phyloP scores from a whole-genome alignment of 495 filamentous ascomycete genomes.

The Podospora pseudoanserina region DNA sequence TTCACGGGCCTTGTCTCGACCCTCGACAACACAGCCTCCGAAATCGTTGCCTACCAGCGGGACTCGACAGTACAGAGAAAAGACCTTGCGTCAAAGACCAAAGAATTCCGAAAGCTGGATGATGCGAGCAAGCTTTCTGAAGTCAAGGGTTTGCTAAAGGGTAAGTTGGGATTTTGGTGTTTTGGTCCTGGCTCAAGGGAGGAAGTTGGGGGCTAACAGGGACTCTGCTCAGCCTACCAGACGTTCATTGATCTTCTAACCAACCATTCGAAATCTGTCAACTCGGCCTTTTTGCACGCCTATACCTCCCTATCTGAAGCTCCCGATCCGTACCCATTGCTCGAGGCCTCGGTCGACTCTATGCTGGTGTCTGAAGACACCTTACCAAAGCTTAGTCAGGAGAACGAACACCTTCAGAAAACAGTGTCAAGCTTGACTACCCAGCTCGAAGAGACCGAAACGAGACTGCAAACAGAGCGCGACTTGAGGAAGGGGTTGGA shows the following conservation, averaged over 20 bases:
- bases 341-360: conserved; percentile 94
- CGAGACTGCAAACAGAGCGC: conserved; percentile 68
- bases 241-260: conserved; percentile 94
- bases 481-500: conserved; percentile 69
- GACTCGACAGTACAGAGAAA: conserved; percentile 92
- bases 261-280: conserved; percentile 87
- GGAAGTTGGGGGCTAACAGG: conserved; percentile 11
- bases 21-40: conserved; percentile 85
- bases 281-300: conserved; percentile 83
- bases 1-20: conserved; percentile 79
- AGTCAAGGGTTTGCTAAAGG: conserved; percentile 84
- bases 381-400: conserved; percentile 76
- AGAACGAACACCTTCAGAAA: conserved; percentile 81
- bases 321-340: conserved; percentile 91
- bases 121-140: conserved; percentile 84
- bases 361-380: conserved; percentile 87
- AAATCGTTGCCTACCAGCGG: conserved; percentile 86
- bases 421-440: conserved; percentile 76
- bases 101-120: conserved; percentile 93
- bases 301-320: conserved; percentile 94
- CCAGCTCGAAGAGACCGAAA: conserved; percentile 87
- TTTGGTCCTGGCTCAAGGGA: background rate
- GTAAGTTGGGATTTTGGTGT: conserved; percentile 36
- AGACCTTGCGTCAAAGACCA: conserved; percentile 96
- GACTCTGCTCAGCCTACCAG: conserved; percentile 69